Percentiles rank a stretch among this genome's conserved stretches.
These are phyloP conservation scores for Aspergillus nanangensis DNA, from an alignment of 495 filamentous ascomycete species.

Conservation along the genomic window DNA sequence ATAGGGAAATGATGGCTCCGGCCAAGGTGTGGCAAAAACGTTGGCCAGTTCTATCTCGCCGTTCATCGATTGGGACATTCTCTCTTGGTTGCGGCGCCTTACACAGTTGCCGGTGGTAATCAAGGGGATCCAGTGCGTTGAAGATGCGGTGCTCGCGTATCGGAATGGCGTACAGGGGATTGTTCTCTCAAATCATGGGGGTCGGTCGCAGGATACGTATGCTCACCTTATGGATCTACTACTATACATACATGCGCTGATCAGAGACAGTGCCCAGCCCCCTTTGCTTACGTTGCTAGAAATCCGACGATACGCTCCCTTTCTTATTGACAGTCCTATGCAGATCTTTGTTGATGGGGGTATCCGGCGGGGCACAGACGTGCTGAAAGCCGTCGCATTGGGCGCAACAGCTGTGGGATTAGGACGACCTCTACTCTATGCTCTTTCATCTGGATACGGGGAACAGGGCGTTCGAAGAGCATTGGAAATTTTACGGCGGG, in stretches of 20 bases:
- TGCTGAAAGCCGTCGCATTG: slow-evolving; percentile 82
- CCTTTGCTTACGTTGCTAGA: slow-evolving; percentile 64
- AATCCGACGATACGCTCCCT: slow-evolving; percentile 65
- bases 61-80: slow-evolving; percentile 70
- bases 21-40: slow-evolving; percentile 68
- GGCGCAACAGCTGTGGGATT: slow-evolving; percentile 84
- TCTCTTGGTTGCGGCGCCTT: slow-evolving; percentile 73
- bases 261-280: slow-evolving; percentile 71
- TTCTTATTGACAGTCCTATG: slow-evolving; percentile 54
- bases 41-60: slow-evolving; percentile 85
- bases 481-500: slow-evolving; percentile 30
- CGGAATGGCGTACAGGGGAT: slow-evolving; percentile 75
- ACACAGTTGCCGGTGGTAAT: slow-evolving; percentile 83
- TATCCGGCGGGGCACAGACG: slow-evolving; percentile 76
- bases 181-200: slow-evolving; percentile 56
- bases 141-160: slow-evolving; percentile 70
- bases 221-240: slow-evolving; percentile 5
- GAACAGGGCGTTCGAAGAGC: slow-evolving; percentile 28
- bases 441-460: slow-evolving; percentile 61
- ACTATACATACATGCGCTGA: slow-evolving; percentile 49
- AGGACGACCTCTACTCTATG: slow-evolving; percentile 79
- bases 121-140: slow-evolving; percentile 85
- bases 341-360: slow-evolving; percentile 84
- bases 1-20: slow-evolving; percentile 6
- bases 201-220: slow-evolving; percentile 41